phyloP scores from a whole-genome alignment of 148 eudicot genomes.

The Cornus florida region DNA sequence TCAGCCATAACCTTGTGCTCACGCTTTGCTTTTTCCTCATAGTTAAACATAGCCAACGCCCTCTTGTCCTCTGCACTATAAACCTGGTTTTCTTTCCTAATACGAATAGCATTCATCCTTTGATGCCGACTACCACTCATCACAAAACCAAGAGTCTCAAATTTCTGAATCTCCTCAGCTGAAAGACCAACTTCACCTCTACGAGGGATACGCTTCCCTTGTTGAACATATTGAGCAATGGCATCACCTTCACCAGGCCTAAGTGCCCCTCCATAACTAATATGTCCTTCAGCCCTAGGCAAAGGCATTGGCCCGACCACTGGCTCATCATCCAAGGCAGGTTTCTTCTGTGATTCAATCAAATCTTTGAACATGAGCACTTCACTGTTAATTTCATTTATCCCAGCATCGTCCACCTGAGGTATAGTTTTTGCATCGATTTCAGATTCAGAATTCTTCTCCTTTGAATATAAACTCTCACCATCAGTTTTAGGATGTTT shows the following conservation, averaged over 20 bases:
- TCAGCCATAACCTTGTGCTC: constrained; percentile 97
- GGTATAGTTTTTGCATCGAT: constrained; percentile 27
- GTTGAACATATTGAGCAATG: constrained; percentile 96
- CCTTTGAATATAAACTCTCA: constrained; percentile 19
- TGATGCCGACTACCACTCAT: constrained; percentile 99
- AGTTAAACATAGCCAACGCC: constrained; percentile 96
- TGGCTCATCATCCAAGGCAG: constrained; percentile 52
- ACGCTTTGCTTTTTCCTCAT: constrained; percentile 90
- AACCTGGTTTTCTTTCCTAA: constrained; percentile 98
- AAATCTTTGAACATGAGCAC: constrained; percentile 56
- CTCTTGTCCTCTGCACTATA: constrained; percentile 99
- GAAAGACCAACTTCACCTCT: constrained; percentile 99
- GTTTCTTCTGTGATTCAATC: constrained; percentile 56
- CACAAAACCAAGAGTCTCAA: constrained; percentile 90
- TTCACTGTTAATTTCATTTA: constrained; percentile 42
- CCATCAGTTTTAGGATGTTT: constrained; percentile 20
- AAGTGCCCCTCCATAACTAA: constrained; percentile 96
- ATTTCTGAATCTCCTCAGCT: constrained; percentile 87
- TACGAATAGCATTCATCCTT: constrained; percentile 99
- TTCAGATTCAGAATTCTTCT: constrained; percentile 29
- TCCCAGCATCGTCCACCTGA: constrained; percentile 30
- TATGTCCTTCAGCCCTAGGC: constrained; percentile 95
- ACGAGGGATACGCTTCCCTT: constrained; percentile 99
- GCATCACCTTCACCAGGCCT: constrained; percentile 99
- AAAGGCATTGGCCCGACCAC: constrained; percentile 88